phyloP scores from a whole-genome alignment of 768 basidiomycete genomes.

The Exidia glandulosa region DNA sequence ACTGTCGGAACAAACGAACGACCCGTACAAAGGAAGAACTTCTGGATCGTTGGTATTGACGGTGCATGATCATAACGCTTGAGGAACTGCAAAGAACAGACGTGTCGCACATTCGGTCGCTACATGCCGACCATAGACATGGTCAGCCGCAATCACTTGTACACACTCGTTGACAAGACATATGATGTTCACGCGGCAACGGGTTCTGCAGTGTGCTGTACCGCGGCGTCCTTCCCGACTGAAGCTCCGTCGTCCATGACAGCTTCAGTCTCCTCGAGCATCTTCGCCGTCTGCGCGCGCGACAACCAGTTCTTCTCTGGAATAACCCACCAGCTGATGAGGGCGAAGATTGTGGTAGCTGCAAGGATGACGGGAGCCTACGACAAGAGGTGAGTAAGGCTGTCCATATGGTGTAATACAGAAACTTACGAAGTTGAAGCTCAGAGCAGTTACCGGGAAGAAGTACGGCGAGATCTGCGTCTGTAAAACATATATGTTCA shows the following conservation, averaged over 20 bases:
- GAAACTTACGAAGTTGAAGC: constrained; percentile 73
- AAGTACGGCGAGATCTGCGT: constrained; percentile 79
- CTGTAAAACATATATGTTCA: constrained; percentile 24
- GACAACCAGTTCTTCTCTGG: constrained; percentile 76
- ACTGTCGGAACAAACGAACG: no score
- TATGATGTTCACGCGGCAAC: no score
- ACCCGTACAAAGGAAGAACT: no score
- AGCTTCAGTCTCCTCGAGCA: constrained; percentile 5
- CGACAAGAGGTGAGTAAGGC: not conserved
- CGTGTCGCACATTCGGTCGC: no score
- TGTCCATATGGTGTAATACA: not conserved
- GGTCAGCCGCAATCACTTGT: no score
- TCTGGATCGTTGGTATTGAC: no score
- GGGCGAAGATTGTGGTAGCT: constrained; percentile 63
- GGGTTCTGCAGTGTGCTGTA: no score
- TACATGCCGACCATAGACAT: no score
- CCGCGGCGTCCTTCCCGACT: not conserved
- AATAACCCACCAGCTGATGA: constrained; percentile 67
- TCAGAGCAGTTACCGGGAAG: constrained; percentile 67
- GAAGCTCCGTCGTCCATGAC: constrained; percentile 2
- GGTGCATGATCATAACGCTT: no score
- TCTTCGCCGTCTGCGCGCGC: constrained; percentile 29
- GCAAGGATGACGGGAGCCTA: constrained; percentile 74
- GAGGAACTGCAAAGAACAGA: no score
- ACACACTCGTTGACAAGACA: no score